Evolutionary conservation across 2,329 filamentous ascomycete genomes (phyloP), one percentile per base, ranked within the genome.

Genomic region (Penicillium capsulatum): DNA sequence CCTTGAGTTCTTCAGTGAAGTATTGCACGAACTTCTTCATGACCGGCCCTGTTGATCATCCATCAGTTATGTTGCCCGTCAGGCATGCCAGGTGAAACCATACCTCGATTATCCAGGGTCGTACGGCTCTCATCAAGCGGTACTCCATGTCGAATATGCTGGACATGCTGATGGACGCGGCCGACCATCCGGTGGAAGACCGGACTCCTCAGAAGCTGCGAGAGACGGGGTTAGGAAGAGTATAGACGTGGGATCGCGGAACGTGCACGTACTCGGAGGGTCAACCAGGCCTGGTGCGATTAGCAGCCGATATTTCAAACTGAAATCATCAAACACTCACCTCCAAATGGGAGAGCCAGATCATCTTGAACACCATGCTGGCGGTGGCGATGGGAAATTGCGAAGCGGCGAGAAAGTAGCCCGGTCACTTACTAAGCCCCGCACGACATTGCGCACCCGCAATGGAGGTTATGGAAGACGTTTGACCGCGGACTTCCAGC

Each of bases 111-210:
- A 17, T 68, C 61, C n/a, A 65, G 53, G 9, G 64, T 59, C 27
- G 68, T 69, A 31, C 67, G 65, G 56, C 66, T 64, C 38, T 69
- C 64, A 43, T 70, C 66, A 13, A 63, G 64, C 35, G 66, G 61
- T 32, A 64, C 57, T 22, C 68, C 68, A 48, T 70, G 59, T 40
- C 62, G 63, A 14, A 68, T 24, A 37, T 63, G 60, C 48, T 69
- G 64, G 15, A 72, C 53, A 32, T 55, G 63, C 35, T 65, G 63
- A 50, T 71, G 66, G 15, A 71, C 60, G 38, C 54, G 59, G 17
- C 67, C 64, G 31, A 71, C 69, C 50, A 65, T 60, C 27, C 63
- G 58, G 50, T 70, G 68, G 46, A 71, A 72, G 35, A 59, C 47
- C 7, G 65, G 67, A 45, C 67, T 71, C 36, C 60, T 53, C 35